Percentiles rank a stretch among this genome's conserved stretches.
phyloP scores from a whole-genome alignment of 2,329 filamentous ascomycete species.

The Rutstroemia sp. region DNA sequence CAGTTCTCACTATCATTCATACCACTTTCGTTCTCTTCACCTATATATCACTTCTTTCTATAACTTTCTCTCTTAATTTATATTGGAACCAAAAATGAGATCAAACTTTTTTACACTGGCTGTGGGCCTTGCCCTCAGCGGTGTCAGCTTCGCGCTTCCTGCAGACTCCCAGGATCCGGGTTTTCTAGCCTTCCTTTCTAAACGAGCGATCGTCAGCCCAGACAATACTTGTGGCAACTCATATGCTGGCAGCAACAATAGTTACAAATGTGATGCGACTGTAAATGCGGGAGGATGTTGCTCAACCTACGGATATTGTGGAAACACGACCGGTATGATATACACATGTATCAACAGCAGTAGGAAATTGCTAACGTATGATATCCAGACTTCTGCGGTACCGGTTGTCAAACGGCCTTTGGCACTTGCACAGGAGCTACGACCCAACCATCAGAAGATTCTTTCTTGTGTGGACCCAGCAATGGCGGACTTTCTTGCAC shows the following conservation, averaged over 20 bases:
- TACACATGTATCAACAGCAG: neutral
- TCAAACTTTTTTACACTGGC: constrained; percentile 2
- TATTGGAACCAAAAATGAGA: constrained; percentile 7
- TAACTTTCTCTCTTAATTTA: neutral
- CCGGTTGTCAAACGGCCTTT: constrained; percentile 14
- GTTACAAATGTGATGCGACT: constrained; percentile 21
- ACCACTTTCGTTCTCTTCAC: neutral
- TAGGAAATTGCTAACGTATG: neutral
- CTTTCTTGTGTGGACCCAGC: neutral
- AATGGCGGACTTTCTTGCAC: constrained; percentile 4
- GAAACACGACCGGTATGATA: constrained; percentile 11
- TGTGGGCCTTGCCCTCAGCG: constrained; percentile 5
- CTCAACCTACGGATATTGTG: constrained; percentile 21
- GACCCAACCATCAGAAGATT: neutral
- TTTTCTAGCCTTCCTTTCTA: constrained; percentile 7
- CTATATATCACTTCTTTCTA: neutral
- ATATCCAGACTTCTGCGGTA: constrained; percentile 22
- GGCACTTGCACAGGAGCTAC: constrained; percentile 4
- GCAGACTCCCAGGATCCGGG: constrained; percentile 8
- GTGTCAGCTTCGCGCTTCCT: constrained; percentile 5
- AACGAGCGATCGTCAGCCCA: constrained; percentile 8
- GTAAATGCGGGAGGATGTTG: constrained; percentile 25
- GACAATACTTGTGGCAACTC: constrained; percentile 18
- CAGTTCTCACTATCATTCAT: neutral
- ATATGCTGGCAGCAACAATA: constrained; percentile 9